Conservation (phyloP, 2,329 filamentous ascomycete species). For the Fusarium sp. region DNA sequence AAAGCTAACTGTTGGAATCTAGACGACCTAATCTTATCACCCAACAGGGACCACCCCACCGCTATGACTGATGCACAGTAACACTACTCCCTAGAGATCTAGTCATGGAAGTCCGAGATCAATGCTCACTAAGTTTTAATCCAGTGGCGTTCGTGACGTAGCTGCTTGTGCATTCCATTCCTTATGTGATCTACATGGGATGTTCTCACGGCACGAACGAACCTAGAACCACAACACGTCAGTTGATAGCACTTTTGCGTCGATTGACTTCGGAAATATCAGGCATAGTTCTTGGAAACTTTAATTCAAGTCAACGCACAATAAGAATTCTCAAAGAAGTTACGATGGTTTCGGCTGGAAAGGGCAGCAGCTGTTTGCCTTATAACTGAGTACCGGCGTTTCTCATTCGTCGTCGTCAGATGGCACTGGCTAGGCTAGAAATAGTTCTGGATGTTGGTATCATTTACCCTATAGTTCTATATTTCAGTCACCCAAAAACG, state of each 20-base stretch:
- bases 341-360: no score
- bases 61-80: neutral
- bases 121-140: neutral
- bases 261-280: neutral
- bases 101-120: no score
- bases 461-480: no score
- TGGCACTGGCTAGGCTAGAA: no score
- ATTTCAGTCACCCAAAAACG: no score
- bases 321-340: neutral
- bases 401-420: no score
- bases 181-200: neutral
- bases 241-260: neutral
- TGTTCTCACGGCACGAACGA: neutral
- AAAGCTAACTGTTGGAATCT: neutral
- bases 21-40: neutral
- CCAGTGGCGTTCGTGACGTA: conserved; percentile 9
- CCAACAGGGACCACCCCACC: neutral
- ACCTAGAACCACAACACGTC: neutral
- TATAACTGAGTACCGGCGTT: no score
- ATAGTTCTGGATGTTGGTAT: no score
- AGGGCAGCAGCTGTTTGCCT: no score
- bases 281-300: neutral
- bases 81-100: neutral
- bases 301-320: neutral
- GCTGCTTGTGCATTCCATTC: neutral